These are phyloP conservation scores for Perilla frutescens DNA, from an alignment of 257 asterid species.

Conservation along the genomic window DNA sequence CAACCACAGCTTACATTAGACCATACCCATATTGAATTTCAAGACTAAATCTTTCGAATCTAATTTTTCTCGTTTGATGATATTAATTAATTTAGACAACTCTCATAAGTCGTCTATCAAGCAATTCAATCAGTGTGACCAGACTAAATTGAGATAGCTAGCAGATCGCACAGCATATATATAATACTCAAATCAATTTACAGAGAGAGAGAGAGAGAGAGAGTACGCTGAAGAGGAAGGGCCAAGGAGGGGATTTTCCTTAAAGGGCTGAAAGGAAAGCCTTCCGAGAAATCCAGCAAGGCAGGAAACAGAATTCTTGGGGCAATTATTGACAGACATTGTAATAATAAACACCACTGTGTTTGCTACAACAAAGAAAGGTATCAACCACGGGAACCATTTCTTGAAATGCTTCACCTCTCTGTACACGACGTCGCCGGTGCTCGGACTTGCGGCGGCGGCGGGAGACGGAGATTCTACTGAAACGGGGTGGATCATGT, in stretches of 20 bases:
- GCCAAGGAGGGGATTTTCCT: slow-evolving; percentile 89
- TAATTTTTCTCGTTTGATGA: background rate
- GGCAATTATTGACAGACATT: slow-evolving; percentile 80
- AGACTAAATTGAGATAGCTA: background rate
- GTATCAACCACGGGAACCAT: slow-evolving; percentile 81
- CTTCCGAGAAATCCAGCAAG: slow-evolving; percentile 69
- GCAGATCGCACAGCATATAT: background rate
- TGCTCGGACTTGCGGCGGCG: slow-evolving; percentile 25
- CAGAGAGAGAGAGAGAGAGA: background rate
- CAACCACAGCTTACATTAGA: background rate
- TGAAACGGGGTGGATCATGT: slow-evolving; percentile 68
- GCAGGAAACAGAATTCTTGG: slow-evolving; percentile 69
- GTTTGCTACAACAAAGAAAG: slow-evolving; percentile 66
- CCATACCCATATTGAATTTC: background rate
- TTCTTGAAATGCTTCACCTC: slow-evolving; percentile 81
- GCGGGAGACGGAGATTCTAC: slow-evolving; percentile 43
- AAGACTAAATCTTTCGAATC: slow-evolving; percentile 19
- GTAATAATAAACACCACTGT: slow-evolving; percentile 64
- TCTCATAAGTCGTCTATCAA: background rate
- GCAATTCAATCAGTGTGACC: background rate
- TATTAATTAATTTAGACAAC: background rate
- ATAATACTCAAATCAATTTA: background rate
- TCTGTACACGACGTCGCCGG: slow-evolving; percentile 40
- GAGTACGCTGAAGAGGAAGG: slow-evolving; percentile 84
- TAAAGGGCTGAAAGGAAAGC: slow-evolving; percentile 87